Percentiles rank a stretch among this genome's conserved stretches.
Evolutionary conservation across 2,329 filamentous ascomycete genomes (phyloP).

Genomic region (Incumbomyces delicatus): DNA sequence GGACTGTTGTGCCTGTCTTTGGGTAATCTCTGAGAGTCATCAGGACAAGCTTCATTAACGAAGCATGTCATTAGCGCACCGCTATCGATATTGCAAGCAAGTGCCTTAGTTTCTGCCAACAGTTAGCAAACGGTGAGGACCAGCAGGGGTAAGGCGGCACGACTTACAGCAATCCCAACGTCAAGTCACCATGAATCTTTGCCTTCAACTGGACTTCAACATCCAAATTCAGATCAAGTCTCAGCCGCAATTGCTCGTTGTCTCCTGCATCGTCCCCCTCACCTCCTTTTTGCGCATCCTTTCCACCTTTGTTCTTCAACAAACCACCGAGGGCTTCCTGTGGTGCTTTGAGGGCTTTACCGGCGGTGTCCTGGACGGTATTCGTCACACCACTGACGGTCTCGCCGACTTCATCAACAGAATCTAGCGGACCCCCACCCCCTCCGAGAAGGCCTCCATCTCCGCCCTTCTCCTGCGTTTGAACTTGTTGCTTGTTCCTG

Average conservation of each 20-base stretch:
- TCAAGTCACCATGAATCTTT: constrained; percentile 55
- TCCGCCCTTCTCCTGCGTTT: constrained; percentile 32
- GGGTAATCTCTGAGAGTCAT: no score
- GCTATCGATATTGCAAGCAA: no score
- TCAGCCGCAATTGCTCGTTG: constrained; percentile 40
- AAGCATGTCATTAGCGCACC: no score
- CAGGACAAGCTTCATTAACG: no score
- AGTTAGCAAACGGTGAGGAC: no score
- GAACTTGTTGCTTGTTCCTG: constrained; percentile 26
- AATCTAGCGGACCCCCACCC: constrained; percentile 40
- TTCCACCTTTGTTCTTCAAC: constrained; percentile 16
- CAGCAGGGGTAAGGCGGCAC: not conserved
- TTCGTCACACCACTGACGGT: constrained; percentile 33
- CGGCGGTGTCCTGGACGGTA: constrained; percentile 43
- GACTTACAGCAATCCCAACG: constrained; percentile 42
- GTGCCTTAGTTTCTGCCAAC: no score
- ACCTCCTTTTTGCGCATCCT: constrained; percentile 48
- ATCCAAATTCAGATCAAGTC: constrained; percentile 52
- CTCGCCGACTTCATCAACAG: constrained; percentile 49
- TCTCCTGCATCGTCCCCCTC: constrained; percentile 11
- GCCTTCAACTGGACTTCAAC: constrained; percentile 55
- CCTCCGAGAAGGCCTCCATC: constrained; percentile 10
- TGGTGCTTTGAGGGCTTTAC: constrained; percentile 31
- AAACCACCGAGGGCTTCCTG: constrained; percentile 34
- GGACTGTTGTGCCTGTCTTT: no score